These are phyloP conservation scores for Chrysosporium keratinophilum DNA, from an alignment of 2,329 filamentous ascomycete species.

Conservation along the genomic window DNA sequence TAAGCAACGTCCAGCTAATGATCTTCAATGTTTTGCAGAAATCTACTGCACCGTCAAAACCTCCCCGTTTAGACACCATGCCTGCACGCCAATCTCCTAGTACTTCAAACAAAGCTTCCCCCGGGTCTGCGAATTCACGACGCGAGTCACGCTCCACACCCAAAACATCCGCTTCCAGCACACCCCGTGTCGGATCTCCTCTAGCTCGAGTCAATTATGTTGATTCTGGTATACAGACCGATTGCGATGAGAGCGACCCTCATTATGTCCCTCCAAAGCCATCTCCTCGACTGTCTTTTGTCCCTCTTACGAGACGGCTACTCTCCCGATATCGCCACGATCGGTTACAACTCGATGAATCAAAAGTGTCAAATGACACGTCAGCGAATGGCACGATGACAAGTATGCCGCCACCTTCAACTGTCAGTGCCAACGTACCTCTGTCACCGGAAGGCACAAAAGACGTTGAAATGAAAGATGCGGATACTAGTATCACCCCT, in stretches of 20 bases:
- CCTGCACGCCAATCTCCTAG: constrained; percentile 26
- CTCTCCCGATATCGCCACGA: constrained; percentile 36
- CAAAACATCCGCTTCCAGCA: constrained; percentile 25
- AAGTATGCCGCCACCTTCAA: constrained; percentile 15
- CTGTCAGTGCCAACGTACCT: constrained; percentile 11
- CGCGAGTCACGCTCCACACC: constrained; percentile 23
- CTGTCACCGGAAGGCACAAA: constrained; percentile 7
- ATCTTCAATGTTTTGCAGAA: not conserved
- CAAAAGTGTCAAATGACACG: constrained; percentile 1
- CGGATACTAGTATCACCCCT: constrained; percentile 22
- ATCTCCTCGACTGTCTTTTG: constrained; percentile 24
- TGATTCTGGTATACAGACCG: constrained; percentile 34
- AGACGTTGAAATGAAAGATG: constrained; percentile 31
- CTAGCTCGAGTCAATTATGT: constrained; percentile 28
- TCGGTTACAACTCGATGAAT: constrained; percentile 28
- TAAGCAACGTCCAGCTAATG: not conserved
- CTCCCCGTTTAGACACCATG: constrained; percentile 22
- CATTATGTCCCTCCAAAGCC: constrained; percentile 16
- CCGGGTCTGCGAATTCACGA: constrained; percentile 19
- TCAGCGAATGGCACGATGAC: constrained; percentile 3
- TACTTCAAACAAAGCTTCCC: constrained; percentile 26
- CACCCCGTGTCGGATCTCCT: constrained; percentile 21
- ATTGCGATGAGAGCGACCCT: constrained; percentile 33
- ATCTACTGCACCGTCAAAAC: constrained; percentile 7
- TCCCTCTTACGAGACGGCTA: constrained; percentile 35